Percentiles rank a stretch among this genome's conserved stretches.
Conservation (phyloP, 805 yeast species). For the Yarrowia bubula region DNA sequence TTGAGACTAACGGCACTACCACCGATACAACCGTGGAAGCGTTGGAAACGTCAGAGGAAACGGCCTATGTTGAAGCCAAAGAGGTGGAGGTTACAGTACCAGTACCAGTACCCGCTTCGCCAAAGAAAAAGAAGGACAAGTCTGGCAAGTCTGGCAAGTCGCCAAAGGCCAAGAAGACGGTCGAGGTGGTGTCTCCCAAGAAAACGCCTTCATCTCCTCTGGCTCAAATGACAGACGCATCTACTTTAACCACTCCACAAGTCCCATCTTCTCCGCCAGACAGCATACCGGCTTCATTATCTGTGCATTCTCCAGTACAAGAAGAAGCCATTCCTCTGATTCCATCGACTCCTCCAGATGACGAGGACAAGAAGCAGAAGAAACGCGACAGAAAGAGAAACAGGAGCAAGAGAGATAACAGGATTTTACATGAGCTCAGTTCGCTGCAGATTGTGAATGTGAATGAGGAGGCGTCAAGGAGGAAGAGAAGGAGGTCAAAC, state of each 20-base stretch:
- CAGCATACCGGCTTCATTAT: background rate
- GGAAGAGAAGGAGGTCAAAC: background rate
- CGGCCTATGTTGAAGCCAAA: background rate
- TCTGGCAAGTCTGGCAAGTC: background rate
- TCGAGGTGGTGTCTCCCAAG: too few relatives aligned
- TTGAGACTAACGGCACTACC: background rate
- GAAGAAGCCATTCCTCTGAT: background rate
- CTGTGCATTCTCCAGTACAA: background rate
- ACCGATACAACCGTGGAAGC: background rate
- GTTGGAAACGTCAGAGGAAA: background rate
- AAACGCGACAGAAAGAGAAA: background rate
- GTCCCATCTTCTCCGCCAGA: background rate
- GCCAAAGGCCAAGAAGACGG: background rate
- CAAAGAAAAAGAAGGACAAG: background rate
- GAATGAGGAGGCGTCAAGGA: background rate
- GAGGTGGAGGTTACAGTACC: too few relatives aligned
- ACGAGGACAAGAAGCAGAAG: background rate
- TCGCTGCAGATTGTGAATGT: background rate
- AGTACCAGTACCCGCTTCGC: background rate
- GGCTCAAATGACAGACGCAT: too few relatives aligned
- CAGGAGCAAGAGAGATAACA: background rate
- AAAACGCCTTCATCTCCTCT: too few relatives aligned
- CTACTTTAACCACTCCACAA: too few relatives aligned
- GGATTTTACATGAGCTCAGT: slow-evolving; percentile 10
- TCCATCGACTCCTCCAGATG: slow-evolving; percentile 18